A percentile compares a stretch with the other conserved stretches of the same genome.
Conservation (phyloP, 306 rosid species). For the Prunus mume region DNA sequence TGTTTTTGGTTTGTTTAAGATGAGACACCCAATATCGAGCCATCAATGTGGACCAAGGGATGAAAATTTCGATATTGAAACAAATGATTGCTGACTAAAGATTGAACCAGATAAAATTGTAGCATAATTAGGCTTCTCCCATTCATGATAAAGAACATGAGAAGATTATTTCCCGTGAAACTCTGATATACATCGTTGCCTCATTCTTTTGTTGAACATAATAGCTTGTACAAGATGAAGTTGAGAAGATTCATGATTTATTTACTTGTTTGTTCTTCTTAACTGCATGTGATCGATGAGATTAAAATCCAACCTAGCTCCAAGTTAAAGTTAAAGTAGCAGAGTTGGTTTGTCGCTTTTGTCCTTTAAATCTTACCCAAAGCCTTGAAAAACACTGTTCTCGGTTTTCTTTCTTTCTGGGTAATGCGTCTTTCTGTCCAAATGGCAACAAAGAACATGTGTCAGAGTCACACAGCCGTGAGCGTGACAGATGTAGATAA, state of each 20-base stretch:
- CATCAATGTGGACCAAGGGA: no score
- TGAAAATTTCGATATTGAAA: no score
- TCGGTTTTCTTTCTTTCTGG: neutral
- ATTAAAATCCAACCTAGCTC: neutral
- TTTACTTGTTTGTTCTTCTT: neutral
- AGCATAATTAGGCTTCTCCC: neutral
- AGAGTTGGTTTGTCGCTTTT: neutral
- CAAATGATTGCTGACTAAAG: no score
- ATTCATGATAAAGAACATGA: neutral
- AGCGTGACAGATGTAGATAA: neutral
- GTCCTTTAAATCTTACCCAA: neutral
- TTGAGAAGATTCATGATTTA: neutral
- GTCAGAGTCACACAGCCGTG: neutral
- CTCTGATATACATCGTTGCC: neutral
- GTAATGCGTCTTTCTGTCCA: neutral
- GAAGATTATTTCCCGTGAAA: neutral
- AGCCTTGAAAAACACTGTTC: neutral
- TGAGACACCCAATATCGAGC: no score
- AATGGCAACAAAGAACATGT: neutral
- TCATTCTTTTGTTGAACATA: neutral
- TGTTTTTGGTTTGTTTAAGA: no score
- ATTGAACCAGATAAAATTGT: neutral
- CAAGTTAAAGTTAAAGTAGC: neutral
- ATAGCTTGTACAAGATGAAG: neutral
- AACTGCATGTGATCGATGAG: neutral